A percentile compares a stretch with the other conserved stretches of the same genome.
These are phyloP conservation scores for Auriculariales sp. DNA, from an alignment of 768 basidiomycete species.

Conservation along the genomic window DNA sequence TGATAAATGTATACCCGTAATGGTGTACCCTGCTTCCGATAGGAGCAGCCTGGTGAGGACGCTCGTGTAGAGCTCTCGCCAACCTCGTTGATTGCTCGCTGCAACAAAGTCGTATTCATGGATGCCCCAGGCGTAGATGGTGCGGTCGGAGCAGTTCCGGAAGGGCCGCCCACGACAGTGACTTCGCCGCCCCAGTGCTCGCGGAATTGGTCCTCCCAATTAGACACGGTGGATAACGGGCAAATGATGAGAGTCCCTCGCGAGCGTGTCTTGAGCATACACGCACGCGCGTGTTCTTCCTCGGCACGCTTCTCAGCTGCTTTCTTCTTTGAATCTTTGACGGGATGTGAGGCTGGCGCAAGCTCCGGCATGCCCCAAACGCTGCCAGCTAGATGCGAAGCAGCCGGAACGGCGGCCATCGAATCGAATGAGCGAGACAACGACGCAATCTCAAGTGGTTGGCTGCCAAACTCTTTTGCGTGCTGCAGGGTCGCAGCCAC, in stretches of 20 bases:
- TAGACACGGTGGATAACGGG: constrained; percentile 89
- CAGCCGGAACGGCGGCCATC: constrained; percentile 21
- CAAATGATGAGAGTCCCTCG: constrained; percentile 93
- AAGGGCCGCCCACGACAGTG: constrained; percentile 55
- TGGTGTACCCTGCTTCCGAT: constrained; percentile 32
- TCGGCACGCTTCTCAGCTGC: constrained; percentile 59
- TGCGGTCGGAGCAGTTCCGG: background rate
- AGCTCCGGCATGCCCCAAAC: constrained; percentile 75
- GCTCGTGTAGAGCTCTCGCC: constrained; percentile 1
- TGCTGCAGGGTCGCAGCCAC: constrained; percentile 72
- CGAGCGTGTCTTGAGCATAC: constrained; percentile 67
- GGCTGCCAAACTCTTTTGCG: constrained; percentile 48
- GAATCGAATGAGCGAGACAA: constrained; percentile 15
- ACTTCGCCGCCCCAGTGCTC: constrained; percentile 94
- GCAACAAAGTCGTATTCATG: background rate
- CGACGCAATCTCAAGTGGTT: constrained; percentile 33
- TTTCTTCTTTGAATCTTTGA: constrained; percentile 54
- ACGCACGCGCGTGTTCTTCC: constrained; percentile 46
- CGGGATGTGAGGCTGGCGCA: constrained; percentile 15
- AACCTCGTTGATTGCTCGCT: constrained; percentile 1
- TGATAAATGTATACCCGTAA: constrained; percentile 93
- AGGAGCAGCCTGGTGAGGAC: constrained; percentile 5
- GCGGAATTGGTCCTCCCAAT: constrained; percentile 97
- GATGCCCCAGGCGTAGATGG: background rate
- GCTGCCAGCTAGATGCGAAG: constrained; percentile 54